Conservation (phyloP, 331 rosid genomes). For the Ulmus americana region DNA sequence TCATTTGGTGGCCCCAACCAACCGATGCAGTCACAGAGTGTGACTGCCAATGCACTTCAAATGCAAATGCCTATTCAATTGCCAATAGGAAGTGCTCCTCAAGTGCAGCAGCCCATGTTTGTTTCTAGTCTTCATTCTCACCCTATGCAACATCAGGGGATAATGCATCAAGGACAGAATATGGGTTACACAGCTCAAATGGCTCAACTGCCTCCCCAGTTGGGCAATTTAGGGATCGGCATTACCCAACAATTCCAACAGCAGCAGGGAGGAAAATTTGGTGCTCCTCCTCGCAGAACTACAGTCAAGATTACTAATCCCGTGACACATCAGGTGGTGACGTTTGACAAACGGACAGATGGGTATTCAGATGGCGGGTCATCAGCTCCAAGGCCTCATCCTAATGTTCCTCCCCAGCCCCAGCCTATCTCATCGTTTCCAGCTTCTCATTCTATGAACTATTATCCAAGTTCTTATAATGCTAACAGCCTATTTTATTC, state of each 20-base stretch:
- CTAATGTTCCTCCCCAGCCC: conserved; percentile 48
- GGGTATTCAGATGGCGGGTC: conserved; percentile 52
- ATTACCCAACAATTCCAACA: conserved; percentile 50
- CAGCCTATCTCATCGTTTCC: conserved; percentile 53
- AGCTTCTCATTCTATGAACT: conserved; percentile 39
- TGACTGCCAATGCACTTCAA: conserved; percentile 53
- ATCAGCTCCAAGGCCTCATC: conserved; percentile 50
- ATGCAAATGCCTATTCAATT: conserved; percentile 53
- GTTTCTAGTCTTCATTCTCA: conserved; percentile 62
- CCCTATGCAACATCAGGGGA: conserved; percentile 66
- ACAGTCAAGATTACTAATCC: conserved; percentile 87
- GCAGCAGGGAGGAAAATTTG: conserved; percentile 70
- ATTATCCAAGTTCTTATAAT: conserved; percentile 39
- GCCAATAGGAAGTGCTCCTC: conserved; percentile 59
- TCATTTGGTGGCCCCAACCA: conserved; percentile 72
- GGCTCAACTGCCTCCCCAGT: conserved; percentile 58
- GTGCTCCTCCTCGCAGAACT: conserved; percentile 58
- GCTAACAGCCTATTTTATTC: conserved; percentile 33
- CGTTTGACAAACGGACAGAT: conserved; percentile 58
- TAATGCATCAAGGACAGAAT: conserved; percentile 60
- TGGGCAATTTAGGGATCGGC: conserved; percentile 56
- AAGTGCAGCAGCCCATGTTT: conserved; percentile 63
- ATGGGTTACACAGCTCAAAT: conserved; percentile 54
- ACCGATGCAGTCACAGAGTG: conserved; percentile 72
- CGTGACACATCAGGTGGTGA: conserved; percentile 75